phyloP scores from a whole-genome alignment of 495 filamentous ascomycete genomes.

The Evernia prunastri region DNA sequence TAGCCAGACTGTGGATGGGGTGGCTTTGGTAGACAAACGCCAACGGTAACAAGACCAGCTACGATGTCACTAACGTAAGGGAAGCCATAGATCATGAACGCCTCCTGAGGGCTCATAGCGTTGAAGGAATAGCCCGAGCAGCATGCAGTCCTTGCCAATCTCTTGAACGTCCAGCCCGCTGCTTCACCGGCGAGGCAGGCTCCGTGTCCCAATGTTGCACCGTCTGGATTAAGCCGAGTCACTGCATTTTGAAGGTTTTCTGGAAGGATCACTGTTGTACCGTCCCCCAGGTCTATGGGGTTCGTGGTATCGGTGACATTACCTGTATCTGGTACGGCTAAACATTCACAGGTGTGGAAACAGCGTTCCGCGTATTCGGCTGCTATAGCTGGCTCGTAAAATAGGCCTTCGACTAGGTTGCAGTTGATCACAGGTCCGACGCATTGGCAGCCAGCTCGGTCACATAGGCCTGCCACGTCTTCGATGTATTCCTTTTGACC shows the following conservation, averaged over 20 bases:
- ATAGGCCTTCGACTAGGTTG: background rate
- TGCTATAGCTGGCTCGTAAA: background rate
- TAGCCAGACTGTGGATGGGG: background rate
- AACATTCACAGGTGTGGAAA: conserved; percentile 7
- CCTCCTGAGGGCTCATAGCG: conserved; percentile 4
- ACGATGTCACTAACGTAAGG: background rate
- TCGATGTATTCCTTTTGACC: background rate
- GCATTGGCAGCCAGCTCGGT: conserved; percentile 3
- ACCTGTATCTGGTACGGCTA: background rate
- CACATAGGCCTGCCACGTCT: conserved; percentile 2
- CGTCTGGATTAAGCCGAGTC: conserved; percentile 1
- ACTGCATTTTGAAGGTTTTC: background rate
- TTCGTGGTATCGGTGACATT: background rate
- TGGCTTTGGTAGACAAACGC: background rate
- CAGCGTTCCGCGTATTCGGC: background rate
- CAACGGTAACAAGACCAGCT: background rate
- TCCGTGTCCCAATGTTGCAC: background rate
- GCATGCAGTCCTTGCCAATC: background rate
- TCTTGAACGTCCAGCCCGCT: background rate
- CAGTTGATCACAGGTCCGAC: background rate
- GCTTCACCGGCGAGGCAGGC: background rate
- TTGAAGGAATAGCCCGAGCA: conserved; percentile 11
- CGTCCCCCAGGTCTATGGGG: background rate
- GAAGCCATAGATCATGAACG: conserved; percentile 2
- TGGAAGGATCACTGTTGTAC: background rate